Base-by-base conservation (phyloP, 208 protist genomes). In the Ichthyophonus hoferi region DNA sequence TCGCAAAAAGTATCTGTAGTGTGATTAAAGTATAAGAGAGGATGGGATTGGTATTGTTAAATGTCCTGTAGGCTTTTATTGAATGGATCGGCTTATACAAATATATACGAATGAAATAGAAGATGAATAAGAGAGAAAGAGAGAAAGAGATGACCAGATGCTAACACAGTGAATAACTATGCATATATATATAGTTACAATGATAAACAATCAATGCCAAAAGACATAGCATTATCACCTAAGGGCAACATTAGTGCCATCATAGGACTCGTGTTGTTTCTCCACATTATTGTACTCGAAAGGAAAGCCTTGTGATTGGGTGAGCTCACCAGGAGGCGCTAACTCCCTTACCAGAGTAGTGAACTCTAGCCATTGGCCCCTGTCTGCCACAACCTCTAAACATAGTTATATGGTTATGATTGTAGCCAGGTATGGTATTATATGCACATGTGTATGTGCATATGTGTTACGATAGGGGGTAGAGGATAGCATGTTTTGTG, bases 261-360 rank as follows among this genome's bases (percentile, higher is more conserved):
- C 94, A 91, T 97, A 97, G 2, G 94, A 94, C 91, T 97, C 96
- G 88, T 94, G 95, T 83, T 94, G 90, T 88, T 94, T 95, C 86
- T 95, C 94, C 34, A 92, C 92, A 17, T 90, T 89, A 17, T 24
- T 1, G 42, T 89, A 90, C 42, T 89, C 50, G 88, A 96, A 96
- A 17, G 93, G 92, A 89, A 94, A 96, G 1, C 88, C 24, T 41
- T 86, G 90, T n/a, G 79, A 83, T 2, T 91, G 87, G 34, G 39
- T 1, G 0, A 95, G 37, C 1, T 91, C 90, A 14, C 94, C 94
- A 24, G 93, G 58, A 31, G 91, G 67, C 40, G 88, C 91, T 7
- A 96, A 90, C 58, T 94, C 93, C 35, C 89, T 40, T 1, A 92
- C 88, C 14, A 94, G 81, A 2, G 87, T 91, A 33, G 87, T 83